Evolutionary conservation across 2,329 filamentous ascomycete genomes (phyloP).

Genomic region (Fusarium dlaminii): DNA sequence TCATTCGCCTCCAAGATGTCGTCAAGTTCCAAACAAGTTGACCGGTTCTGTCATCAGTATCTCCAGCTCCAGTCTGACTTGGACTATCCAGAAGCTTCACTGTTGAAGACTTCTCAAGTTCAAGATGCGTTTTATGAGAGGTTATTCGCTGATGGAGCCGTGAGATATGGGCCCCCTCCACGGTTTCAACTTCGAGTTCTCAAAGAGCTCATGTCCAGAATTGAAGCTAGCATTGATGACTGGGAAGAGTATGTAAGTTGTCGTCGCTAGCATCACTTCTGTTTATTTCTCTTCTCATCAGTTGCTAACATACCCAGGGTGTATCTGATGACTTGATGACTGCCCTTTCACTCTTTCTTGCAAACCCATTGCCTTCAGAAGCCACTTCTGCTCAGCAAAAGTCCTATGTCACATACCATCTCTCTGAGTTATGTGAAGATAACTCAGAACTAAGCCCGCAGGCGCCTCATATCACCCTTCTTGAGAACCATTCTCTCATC

Average conservation of each 20-base stretch:
- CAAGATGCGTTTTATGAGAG: constrained; percentile 73
- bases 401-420: constrained; percentile 77
- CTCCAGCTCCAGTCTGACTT: constrained; percentile 76
- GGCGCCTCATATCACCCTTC: constrained; percentile 62
- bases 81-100: constrained; percentile 67
- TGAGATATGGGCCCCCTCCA: constrained; percentile 68
- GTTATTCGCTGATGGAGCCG: constrained; percentile 70
- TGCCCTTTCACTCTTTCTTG: constrained; percentile 71
- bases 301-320: constrained; percentile 65
- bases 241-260: constrained; percentile 86
- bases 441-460: neutral
- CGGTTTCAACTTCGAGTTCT: constrained; percentile 77
- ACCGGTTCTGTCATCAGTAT: constrained; percentile 77
- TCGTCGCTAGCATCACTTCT: neutral
- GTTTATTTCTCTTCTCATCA: neutral
- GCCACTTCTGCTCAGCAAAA: constrained; percentile 73
- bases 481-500: constrained; percentile 75
- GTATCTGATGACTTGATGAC: constrained; percentile 84
- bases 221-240: constrained; percentile 80
- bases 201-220: constrained; percentile 74
- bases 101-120: constrained; percentile 67
- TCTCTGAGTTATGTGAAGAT: constrained; percentile 48
- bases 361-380: constrained; percentile 71
- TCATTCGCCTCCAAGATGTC: constrained; percentile 16
- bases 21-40: constrained; percentile 41